A percentile compares a stretch with the other conserved stretches of the same genome.
phyloP scores from a whole-genome alignment of 2,329 filamentous ascomycete species.

The Pseudohalonectria lignicola region DNA sequence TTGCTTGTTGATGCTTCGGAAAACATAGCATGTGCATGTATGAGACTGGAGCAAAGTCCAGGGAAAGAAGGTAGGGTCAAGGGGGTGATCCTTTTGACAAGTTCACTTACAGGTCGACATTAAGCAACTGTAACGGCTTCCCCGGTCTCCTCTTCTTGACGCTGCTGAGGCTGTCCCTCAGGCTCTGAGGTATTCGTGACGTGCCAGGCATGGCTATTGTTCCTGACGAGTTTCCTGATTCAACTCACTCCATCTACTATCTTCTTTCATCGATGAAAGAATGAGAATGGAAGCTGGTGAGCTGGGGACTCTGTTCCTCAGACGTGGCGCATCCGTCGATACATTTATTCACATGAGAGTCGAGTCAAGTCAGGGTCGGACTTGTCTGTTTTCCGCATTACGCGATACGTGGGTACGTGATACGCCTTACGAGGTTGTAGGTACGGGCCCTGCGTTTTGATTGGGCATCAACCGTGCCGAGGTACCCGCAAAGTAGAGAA shows the following conservation, averaged over 20 bases:
- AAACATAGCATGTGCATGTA: not conserved
- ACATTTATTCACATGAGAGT: not conserved
- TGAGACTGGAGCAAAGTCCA: not conserved
- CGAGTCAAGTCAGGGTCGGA: not conserved
- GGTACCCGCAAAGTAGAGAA: too few relatives aligned
- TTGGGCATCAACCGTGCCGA: too few relatives aligned
- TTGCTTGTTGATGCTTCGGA: not conserved
- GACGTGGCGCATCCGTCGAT: too few relatives aligned
- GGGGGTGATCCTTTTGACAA: too few relatives aligned
- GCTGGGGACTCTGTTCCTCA: too few relatives aligned
- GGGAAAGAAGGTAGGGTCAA: too few relatives aligned
- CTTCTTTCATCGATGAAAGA: not conserved
- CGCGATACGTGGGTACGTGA: not conserved
- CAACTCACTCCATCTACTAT: not conserved
- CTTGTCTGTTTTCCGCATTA: not conserved
- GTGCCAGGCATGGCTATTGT: conserved; percentile 42
- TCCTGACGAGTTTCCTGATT: not conserved
- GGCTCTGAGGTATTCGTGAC: conserved; percentile 59
- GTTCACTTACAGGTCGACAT: conserved; percentile 59
- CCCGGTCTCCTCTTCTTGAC: conserved; percentile 46
- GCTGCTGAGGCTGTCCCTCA: conserved; percentile 54
- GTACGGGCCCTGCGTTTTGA: too few relatives aligned
- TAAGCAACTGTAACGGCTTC: conserved; percentile 48
- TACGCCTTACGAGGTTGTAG: conserved; percentile 30
- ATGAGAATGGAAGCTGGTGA: not conserved